A percentile compares a stretch with the other conserved stretches of the same genome.
These are phyloP conservation scores for Pelargonium australe DNA, from an alignment of 441 rosid genomes.

Conservation along the genomic window DNA sequence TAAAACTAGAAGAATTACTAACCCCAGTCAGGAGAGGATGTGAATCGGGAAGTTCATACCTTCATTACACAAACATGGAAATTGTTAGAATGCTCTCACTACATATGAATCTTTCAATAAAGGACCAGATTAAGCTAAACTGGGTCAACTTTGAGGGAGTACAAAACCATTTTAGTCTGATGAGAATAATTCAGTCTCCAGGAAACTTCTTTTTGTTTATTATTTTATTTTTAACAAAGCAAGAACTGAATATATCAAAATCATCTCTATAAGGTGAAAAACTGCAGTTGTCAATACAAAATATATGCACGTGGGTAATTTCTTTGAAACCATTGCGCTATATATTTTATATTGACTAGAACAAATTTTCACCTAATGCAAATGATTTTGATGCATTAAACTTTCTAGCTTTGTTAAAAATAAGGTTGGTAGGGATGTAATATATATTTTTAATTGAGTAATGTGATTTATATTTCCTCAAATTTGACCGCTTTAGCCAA, in stretches of 20 bases:
- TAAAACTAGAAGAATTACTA: conserved; percentile 29
- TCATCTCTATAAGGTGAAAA: neutral
- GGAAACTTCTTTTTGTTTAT: neutral
- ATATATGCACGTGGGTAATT: neutral
- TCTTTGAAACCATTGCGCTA: neutral
- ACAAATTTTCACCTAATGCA: neutral
- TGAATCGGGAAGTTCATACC: conserved; percentile 83
- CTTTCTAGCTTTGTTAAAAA: neutral
- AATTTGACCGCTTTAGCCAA: neutral
- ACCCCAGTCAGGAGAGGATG: conserved; percentile 82
- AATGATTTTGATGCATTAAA: neutral
- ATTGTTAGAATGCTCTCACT: neutral
- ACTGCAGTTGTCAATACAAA: neutral
- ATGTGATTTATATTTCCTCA: conserved; percentile 20
- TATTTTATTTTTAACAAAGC: neutral
- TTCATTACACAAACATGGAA: conserved; percentile 30
- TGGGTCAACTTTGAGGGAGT: conserved; percentile 17
- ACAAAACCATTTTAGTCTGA: neutral
- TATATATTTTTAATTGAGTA: neutral
- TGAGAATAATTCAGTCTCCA: neutral
- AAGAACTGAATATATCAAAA: neutral
- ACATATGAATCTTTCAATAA: conserved; percentile 1
- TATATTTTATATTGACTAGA: neutral
- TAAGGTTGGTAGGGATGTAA: neutral
- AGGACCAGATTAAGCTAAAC: too few species aligned